A percentile compares a stretch with the other conserved stretches of the same genome.
Conservation (phyloP, 495 filamentous ascomycete genomes). For the Parachaetomium inaequale region DNA sequence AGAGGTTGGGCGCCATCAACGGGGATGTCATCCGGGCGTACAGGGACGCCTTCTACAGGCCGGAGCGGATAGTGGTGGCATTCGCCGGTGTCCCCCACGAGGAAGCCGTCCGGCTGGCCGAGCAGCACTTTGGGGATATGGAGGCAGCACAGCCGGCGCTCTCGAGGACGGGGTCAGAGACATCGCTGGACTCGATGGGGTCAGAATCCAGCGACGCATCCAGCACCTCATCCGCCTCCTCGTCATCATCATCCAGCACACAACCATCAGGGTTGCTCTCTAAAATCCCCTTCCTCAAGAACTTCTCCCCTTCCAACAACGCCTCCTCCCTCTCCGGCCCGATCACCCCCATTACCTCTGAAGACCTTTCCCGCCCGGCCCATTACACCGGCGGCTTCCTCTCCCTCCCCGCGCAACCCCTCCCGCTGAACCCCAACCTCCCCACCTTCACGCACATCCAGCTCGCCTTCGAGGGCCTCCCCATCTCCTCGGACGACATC, state of each 20-base stretch:
- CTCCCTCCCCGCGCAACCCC: constrained; percentile 72
- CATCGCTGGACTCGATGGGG: constrained; percentile 39
- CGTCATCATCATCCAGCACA: constrained; percentile 41
- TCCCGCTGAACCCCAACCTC: constrained; percentile 70
- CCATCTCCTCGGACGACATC: constrained; percentile 85
- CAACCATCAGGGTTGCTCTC: constrained; percentile 64
- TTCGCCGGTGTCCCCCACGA: constrained; percentile 88
- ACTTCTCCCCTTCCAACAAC: constrained; percentile 68
- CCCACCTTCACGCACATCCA: constrained; percentile 86
- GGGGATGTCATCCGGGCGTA: constrained; percentile 72
- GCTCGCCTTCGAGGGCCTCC: constrained; percentile 91
- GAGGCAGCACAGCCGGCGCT: constrained; percentile 49
- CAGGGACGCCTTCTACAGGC: constrained; percentile 75
- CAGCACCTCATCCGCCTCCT: constrained; percentile 37
- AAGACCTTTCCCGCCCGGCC: constrained; percentile 61
- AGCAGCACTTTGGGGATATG: constrained; percentile 93
- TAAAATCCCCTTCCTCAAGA: constrained; percentile 91
- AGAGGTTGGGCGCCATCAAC: constrained; percentile 74
- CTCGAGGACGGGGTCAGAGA: constrained; percentile 55
- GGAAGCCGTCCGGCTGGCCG: constrained; percentile 72
- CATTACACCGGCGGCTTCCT: constrained; percentile 95
- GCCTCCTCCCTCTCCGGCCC: constrained; percentile 46
- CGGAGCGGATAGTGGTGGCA: constrained; percentile 87
- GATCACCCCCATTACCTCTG: constrained; percentile 44
- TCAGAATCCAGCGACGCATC: constrained; percentile 40